Evolutionary conservation across 2,329 filamentous ascomycete genomes (phyloP), one percentile per base, ranked within the genome.

Genomic region (Xenoacremonium recifei): DNA sequence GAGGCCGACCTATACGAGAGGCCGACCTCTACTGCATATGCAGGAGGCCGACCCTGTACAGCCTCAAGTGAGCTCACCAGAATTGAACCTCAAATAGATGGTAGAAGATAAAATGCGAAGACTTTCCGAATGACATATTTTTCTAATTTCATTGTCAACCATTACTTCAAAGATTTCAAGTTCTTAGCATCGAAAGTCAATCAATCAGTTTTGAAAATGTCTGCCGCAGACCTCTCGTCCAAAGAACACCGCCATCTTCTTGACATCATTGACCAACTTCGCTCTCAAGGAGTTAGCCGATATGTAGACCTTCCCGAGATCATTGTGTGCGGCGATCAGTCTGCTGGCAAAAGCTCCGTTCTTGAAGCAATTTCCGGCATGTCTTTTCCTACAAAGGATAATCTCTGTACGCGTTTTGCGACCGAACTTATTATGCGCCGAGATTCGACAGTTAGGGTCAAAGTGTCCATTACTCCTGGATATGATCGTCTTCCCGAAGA

Each of bases 291-390:
- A 3, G 55, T 70, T n/a, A 59, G 57, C 18, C 58, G 60, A n/a
- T 64, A 63, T 29, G 45, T 70, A 9, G 58, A 56, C 13, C 51
- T 75, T 0, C 73, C 73, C 1, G 68, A 76, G 40, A 54, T 77
- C 13, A 69, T 80, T 3, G 74, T 80, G 6, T 80, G 74, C 39
- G 80, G 82, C 2, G 75, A 83, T 40, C 79, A 84, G 50, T 81
- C 76, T 0, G 73, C 76, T 1, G 81, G 80, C 3, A 85, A 85
- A 59, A 82, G 77, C 37, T 84, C 80, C 0, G 78, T 84, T 0
- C 71, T 85, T 0, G 79, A 85, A 53, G 80, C 79, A 1, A 77
- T 86, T 27, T 81, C 80, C 0, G 73, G 77, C 3, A 69, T 85
- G 2, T 67, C 72, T 0, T 85, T 85, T 45, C 80, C 81, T 0